Conservation (phyloP, 805 yeast genomes). For the Monosporozyma servazzii region DNA sequence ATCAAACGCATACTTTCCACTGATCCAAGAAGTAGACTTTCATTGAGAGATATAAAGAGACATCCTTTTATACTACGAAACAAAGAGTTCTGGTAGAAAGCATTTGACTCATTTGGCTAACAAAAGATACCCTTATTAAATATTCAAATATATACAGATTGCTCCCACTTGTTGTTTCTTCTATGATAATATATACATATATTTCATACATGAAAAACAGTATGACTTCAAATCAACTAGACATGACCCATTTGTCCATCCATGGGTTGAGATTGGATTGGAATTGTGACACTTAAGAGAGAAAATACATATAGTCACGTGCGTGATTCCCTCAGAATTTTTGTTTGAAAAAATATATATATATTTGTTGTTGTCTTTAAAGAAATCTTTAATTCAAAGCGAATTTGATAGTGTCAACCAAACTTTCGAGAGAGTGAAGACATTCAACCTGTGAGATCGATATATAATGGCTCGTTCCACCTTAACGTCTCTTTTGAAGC, state of each 20-base stretch:
- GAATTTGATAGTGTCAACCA: not conserved
- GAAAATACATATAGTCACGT: too few species aligned
- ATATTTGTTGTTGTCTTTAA: not conserved
- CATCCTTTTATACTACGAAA: constrained; percentile 84
- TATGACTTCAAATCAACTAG: too few species aligned
- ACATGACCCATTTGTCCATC: too few species aligned
- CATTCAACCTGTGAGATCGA: not conserved
- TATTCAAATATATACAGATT: not conserved
- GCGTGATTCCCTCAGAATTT: not conserved
- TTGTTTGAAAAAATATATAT: not conserved
- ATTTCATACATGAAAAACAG: too few species aligned
- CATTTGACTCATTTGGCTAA: not conserved
- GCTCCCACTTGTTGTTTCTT: not conserved
- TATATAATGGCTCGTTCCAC: constrained; percentile 17
- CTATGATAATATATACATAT: too few species aligned
- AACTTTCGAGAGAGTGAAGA: not conserved
- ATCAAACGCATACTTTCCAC: constrained; percentile 54
- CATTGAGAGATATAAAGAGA: constrained; percentile 47
- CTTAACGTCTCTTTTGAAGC: constrained; percentile 19
- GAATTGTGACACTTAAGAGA: too few species aligned
- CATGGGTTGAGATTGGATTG: too few species aligned
- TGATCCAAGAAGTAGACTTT: constrained; percentile 58
- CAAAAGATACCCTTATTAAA: not conserved
- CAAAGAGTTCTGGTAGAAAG: constrained; percentile 45
- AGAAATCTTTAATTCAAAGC: not conserved